A percentile compares a stretch with the other conserved stretches of the same genome.
Evolutionary conservation across 305 asterid genomes (phyloP).

Genomic region (Rubia tinctorum): DNA sequence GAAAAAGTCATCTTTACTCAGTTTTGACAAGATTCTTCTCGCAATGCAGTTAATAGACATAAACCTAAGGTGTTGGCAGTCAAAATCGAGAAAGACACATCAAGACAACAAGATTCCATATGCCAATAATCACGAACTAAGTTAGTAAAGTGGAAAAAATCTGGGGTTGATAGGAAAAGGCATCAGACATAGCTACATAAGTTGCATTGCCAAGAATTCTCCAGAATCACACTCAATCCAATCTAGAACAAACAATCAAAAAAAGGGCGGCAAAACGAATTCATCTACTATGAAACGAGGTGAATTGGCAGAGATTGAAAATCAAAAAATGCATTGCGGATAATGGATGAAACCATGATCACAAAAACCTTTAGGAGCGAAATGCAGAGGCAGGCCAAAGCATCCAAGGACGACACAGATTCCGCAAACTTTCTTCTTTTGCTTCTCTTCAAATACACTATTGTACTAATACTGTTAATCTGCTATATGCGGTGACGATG

Average conservation of each 20-base stretch:
- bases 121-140: not conserved
- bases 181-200: not conserved
- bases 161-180: not conserved
- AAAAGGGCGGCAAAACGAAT: not conserved
- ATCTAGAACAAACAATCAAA: conserved; percentile 1
- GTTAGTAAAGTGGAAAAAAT: not conserved
- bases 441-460: too few species aligned
- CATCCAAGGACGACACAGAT: conserved; percentile 7
- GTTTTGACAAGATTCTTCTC: too few species aligned
- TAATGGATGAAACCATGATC: not conserved
- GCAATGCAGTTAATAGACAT: not conserved
- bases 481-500: not conserved
- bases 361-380: not conserved
- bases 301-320: not conserved
- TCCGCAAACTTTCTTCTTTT: not conserved
- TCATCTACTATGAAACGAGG: not conserved
- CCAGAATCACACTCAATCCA: not conserved
- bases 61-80: not conserved
- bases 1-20: not conserved
- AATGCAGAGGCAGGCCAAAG: conserved; percentile 11
- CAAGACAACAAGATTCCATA: too few species aligned
- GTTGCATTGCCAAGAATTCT: not conserved
- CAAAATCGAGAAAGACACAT: not conserved
- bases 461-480: too few species aligned
- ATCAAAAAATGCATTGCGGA: not conserved